Percentiles rank a stretch among this genome's conserved stretches.
phyloP scores from a whole-genome alignment of 2,329 filamentous ascomycete species.

The Claviceps sorghi region DNA sequence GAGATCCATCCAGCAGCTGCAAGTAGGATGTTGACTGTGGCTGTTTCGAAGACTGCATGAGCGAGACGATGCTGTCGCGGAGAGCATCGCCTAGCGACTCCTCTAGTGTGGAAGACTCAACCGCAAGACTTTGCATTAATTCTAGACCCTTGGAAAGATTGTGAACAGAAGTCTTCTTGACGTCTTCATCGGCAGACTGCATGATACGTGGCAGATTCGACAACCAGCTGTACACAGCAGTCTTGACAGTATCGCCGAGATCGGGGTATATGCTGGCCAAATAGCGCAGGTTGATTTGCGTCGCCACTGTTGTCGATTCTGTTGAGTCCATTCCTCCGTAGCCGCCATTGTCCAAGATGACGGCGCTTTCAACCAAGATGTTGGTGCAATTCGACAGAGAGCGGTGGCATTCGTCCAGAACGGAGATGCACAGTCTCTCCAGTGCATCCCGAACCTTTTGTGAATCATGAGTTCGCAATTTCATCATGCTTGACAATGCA shows the following conservation, averaged over 20 bases:
- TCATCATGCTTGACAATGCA: conserved; percentile 63
- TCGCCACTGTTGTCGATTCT: conserved; percentile 12
- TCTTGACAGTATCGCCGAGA: conserved; percentile 51
- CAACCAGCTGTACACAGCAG: conserved; percentile 66
- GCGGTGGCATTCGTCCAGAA: conserved; percentile 65
- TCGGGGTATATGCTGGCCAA: conserved; percentile 48
- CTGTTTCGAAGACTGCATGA: conserved; percentile 15
- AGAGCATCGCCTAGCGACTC: conserved; percentile 53
- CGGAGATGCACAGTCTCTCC: conserved; percentile 52
- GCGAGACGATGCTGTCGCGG: conserved; percentile 53
- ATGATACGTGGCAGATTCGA: conserved; percentile 67
- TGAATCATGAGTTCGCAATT: conserved; percentile 56
- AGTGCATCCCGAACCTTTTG: conserved; percentile 54
- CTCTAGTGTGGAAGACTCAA: conserved; percentile 52
- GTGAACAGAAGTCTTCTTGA: conserved; percentile 55
- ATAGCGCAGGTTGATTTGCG: conserved; percentile 40
- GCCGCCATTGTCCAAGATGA: conserved; percentile 49
- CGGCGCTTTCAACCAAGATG: conserved; percentile 68
- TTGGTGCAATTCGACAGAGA: conserved; percentile 55
- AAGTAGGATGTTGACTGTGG: conserved; percentile 11
- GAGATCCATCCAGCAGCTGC: conserved; percentile 14
- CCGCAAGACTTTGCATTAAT: conserved; percentile 46
- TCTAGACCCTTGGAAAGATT: conserved; percentile 64
- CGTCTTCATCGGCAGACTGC: conserved; percentile 68
- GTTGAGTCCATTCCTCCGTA: conserved; percentile 16